Evolutionary conservation across 441 rosid genomes (phyloP), one percentile per base, ranked within the genome.

Genomic region (Aleurites moluccanus): DNA sequence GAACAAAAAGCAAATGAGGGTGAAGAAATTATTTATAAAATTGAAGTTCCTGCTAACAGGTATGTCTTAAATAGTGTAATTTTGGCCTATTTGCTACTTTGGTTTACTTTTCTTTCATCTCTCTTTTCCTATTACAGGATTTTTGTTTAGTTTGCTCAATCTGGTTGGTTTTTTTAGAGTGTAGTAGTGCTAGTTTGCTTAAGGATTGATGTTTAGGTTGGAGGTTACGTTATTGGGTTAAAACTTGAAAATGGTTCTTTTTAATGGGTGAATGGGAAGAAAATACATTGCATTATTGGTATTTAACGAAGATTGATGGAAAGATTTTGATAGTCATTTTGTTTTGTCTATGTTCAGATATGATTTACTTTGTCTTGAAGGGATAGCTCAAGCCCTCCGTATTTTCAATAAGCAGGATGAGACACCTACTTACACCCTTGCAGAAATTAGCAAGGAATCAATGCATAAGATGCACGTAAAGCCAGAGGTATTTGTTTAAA

Each of bases 361-460:
- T 21, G 99, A 96, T 85, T 86, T 96, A 80, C 97, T 96, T 65
- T 96, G 98, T 84, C 95, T 93, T 15, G 98, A 93, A 85, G 99
- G 99, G 59, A 84, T 96, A 82, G 98, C 98, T 23, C 95, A 83
- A 86, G 90, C 98, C 72, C 96, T 96, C 40, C 92, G 95, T 11
- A 66, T 92, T 81, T 96, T 96, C 86, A 90, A 80, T 72, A 70
- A 84, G 79, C 85, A 89, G 77, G 89, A 94, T 66, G 82, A 83
- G 78, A 80, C 80, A 23, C 99, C 99, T 3, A 80, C 59, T 0
- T 91, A 89, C 72, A 72, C 57, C 6, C 77, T 96, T 71, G 65
- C 92, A 44, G 65, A 83, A 30, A 80, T 91, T 35, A 72, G 80
- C 77, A 84, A 84, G 78, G 85, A 82, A 45, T 76, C 88, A 30